Conservation (phyloP, 2,329 filamentous ascomycete genomes). For the Sclerotinia nivalis region DNA sequence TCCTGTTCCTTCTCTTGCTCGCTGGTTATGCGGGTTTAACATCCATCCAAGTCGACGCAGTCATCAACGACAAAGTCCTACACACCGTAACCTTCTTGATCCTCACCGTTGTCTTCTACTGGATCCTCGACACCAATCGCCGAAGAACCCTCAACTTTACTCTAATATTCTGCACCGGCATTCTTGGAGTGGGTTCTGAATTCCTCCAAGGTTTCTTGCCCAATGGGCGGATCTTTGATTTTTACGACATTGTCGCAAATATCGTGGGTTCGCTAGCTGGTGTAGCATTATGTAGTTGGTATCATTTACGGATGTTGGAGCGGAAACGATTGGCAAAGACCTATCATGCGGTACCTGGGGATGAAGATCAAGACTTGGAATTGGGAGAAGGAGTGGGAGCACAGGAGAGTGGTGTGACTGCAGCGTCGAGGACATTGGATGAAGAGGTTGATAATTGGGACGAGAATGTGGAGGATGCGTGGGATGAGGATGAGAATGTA, state of each 20-base stretch:
- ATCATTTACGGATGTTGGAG: slow-evolving; percentile 94
- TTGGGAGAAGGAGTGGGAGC: slow-evolving; percentile 60
- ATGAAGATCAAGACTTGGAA: slow-evolving; percentile 68
- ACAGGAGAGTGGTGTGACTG: slow-evolving; percentile 66
- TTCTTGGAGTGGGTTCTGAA: slow-evolving; percentile 71
- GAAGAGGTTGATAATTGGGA: slow-evolving; percentile 93
- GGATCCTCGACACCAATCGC: slow-evolving; percentile 89
- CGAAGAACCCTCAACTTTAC: slow-evolving; percentile 84
- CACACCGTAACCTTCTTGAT: slow-evolving; percentile 88
- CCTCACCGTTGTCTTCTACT: slow-evolving; percentile 88
- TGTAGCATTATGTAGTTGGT: slow-evolving; percentile 79
- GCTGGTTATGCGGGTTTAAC: slow-evolving; percentile 81
- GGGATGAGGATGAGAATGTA: slow-evolving; percentile 58
- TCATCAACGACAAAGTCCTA: slow-evolving; percentile 85
- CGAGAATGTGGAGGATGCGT: slow-evolving; percentile 68
- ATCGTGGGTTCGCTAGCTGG: slow-evolving; percentile 73
- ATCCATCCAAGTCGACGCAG: slow-evolving; percentile 53
- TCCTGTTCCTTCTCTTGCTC: slow-evolving; percentile 68
- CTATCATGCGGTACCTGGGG: slow-evolving; percentile 69
- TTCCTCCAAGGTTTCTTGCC: slow-evolving; percentile 74
- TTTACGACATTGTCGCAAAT: slow-evolving; percentile 87
- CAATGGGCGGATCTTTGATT: slow-evolving; percentile 70
- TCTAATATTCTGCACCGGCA: slow-evolving; percentile 73
- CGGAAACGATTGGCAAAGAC: slow-evolving; percentile 72
- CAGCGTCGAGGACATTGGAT: slow-evolving; percentile 57